Evolutionary conservation across 2,329 filamentous ascomycete genomes (phyloP).

Genomic region (Pseudocercospora pini-densiflorae): DNA sequence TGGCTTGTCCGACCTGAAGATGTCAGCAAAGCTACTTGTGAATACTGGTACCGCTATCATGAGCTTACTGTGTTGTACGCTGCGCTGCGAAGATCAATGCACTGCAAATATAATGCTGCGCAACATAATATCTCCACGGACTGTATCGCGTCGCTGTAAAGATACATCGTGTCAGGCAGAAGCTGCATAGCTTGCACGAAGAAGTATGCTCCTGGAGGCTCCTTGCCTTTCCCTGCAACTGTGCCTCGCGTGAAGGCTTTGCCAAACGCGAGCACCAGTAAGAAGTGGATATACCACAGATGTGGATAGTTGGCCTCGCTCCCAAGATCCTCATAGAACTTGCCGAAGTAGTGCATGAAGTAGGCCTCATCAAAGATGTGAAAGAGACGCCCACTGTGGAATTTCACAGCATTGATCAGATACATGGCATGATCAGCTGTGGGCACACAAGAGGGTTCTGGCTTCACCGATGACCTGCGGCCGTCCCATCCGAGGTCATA

Average conservation of each 20-base stretch:
- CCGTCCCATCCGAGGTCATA: constrained; percentile 61
- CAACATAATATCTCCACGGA: constrained; percentile 58
- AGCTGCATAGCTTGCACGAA: constrained; percentile 53
- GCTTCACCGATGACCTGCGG: constrained; percentile 36
- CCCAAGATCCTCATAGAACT: constrained; percentile 44
- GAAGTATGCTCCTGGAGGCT: constrained; percentile 54
- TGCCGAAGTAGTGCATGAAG: constrained; percentile 53
- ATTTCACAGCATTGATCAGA: constrained; percentile 61
- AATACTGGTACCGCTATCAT: background rate
- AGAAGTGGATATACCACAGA: constrained; percentile 59
- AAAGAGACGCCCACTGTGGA: constrained; percentile 59
- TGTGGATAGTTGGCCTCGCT: constrained; percentile 34
- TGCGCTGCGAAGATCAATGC: constrained; percentile 52
- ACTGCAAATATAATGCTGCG: constrained; percentile 58
- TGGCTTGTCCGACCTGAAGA: constrained; percentile 55
- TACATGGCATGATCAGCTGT: constrained; percentile 58
- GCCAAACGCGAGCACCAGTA: constrained; percentile 60
- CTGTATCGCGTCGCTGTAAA: constrained; percentile 50
- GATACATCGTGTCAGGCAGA: constrained; percentile 48
- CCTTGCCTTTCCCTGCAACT: constrained; percentile 40
- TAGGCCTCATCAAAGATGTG: constrained; percentile 59
- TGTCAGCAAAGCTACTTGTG: background rate
- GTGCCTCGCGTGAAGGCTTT: constrained; percentile 52
- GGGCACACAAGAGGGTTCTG: constrained; percentile 48
- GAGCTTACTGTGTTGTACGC: constrained; percentile 45